A percentile compares a stretch with the other conserved stretches of the same genome.
These are phyloP conservation scores for Teratosphaeria viscida DNA, from an alignment of 2,329 filamentous ascomycete genomes.

Conservation along the genomic window DNA sequence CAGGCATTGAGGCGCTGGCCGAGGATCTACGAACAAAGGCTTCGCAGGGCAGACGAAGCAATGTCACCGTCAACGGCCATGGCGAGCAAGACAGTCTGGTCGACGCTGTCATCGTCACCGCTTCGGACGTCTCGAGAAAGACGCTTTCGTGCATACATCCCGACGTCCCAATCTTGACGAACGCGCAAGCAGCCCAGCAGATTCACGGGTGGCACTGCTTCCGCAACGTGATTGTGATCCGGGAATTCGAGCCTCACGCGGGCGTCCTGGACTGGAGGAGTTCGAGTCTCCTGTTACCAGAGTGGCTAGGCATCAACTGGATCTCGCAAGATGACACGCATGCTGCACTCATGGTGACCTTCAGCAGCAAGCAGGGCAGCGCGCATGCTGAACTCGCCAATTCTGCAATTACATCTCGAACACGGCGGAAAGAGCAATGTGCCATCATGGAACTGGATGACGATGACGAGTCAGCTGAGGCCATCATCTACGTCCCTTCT, in stretches of 20 bases:
- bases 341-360: conserved; percentile 50
- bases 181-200: conserved; percentile 45
- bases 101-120: conserved; percentile 49
- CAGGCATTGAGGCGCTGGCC: conserved; percentile 45
- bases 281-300: conserved; percentile 40
- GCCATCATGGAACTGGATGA: conserved; percentile 10
- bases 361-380: conserved; percentile 27
- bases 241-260: conserved; percentile 32
- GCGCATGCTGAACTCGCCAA: conserved; percentile 16
- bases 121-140: conserved; percentile 9
- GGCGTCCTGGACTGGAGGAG: conserved; percentile 35
- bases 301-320: conserved; percentile 52
- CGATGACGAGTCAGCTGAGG: conserved; percentile 36
- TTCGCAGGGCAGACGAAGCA: conserved; percentile 15
- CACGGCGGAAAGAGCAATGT: neutral
- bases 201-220: conserved; percentile 53
- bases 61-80: conserved; percentile 7
- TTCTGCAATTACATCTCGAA: neutral
- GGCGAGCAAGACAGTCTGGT: conserved; percentile 30
- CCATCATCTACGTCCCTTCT: conserved; percentile 55
- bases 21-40: conserved; percentile 36
- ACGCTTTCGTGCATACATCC: conserved; percentile 47
- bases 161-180: conserved; percentile 49
- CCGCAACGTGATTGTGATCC: conserved; percentile 41
- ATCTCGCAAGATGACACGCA: conserved; percentile 48